Percentiles rank a stretch among this genome's conserved stretches.
Evolutionary conservation across 176 grass and related monocot genomes (phyloP).

Genomic region (Guadua angustifolia): DNA sequence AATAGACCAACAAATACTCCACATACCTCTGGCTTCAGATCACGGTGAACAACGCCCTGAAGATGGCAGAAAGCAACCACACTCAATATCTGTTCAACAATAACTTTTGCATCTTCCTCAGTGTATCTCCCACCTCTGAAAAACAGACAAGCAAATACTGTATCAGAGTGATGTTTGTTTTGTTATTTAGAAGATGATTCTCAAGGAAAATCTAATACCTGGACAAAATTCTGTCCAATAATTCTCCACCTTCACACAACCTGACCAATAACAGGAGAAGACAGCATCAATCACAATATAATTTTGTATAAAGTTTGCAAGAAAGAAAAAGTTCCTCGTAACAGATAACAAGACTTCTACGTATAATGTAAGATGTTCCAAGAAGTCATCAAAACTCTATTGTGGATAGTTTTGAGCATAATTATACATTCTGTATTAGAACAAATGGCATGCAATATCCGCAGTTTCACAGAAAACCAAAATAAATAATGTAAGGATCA

Average conservation of each 20-base stretch:
- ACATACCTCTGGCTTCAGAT: slow-evolving; percentile 99
- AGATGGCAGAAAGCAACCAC: slow-evolving; percentile 99
- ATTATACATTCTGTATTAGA: neutral
- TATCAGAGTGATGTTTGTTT: slow-evolving; percentile 38
- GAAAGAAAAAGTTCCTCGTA: slow-evolving; percentile 23
- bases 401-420: neutral
- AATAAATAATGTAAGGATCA: neutral
- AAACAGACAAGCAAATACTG: slow-evolving; percentile 35
- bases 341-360: neutral
- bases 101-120: slow-evolving; percentile 93
- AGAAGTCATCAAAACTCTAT: slow-evolving; percentile 1
- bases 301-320: slow-evolving; percentile 26
- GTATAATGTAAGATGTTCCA: slow-evolving; percentile 28
- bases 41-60: slow-evolving; percentile 96
- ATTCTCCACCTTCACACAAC: slow-evolving; percentile 95
- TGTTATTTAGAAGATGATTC: slow-evolving; percentile 9
- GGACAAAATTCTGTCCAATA: slow-evolving; percentile 93
- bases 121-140: slow-evolving; percentile 88
- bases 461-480: slow-evolving; percentile 14
- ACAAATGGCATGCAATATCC: slow-evolving; percentile 7
- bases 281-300: slow-evolving; percentile 47
- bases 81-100: slow-evolving; percentile 87
- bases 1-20: slow-evolving; percentile 43
- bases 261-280: slow-evolving; percentile 51
- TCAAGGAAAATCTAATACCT: slow-evolving; percentile 66